Conservation (phyloP, 2,329 filamentous ascomycete genomes). For the Neofusicoccum laricinum region DNA sequence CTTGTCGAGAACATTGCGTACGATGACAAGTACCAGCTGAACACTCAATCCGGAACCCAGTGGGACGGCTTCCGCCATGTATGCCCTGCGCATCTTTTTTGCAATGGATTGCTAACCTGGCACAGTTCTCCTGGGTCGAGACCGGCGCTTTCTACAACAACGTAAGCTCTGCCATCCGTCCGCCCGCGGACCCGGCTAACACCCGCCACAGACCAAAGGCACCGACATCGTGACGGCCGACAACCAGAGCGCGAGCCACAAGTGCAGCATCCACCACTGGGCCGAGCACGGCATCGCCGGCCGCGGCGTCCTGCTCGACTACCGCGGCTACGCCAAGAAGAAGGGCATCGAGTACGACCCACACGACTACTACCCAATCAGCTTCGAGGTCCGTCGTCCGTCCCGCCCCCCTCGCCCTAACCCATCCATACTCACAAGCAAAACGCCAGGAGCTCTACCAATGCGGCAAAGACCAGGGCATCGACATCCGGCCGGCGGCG, state of each 20-base stretch:
- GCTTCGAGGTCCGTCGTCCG: slow-evolving; percentile 27
- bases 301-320: slow-evolving; percentile 45
- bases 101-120: background rate
- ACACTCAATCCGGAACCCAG: slow-evolving; percentile 45
- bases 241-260: slow-evolving; percentile 40
- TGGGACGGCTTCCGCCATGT: slow-evolving; percentile 46
- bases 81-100: background rate
- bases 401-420: too few relatives aligned
- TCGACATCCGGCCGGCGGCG: slow-evolving; percentile 57
- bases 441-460: slow-evolving; percentile 46
- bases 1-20: slow-evolving; percentile 36
- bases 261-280: slow-evolving; percentile 46
- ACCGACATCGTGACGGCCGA: slow-evolving; percentile 38
- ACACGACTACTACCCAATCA: slow-evolving; percentile 41
- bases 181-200: background rate
- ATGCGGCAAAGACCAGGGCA: slow-evolving; percentile 57
- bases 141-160: slow-evolving; percentile 43
- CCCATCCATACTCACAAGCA: too few relatives aligned
- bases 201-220: slow-evolving; percentile 26
- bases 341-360: slow-evolving; percentile 43
- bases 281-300: slow-evolving; percentile 45
- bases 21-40: slow-evolving; percentile 43
- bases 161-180: slow-evolving; percentile 19
- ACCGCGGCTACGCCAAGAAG: slow-evolving; percentile 39
- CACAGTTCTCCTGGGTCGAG: slow-evolving; percentile 37